phyloP scores from a whole-genome alignment of 441 rosid genomes.

The Iberis amara region DNA sequence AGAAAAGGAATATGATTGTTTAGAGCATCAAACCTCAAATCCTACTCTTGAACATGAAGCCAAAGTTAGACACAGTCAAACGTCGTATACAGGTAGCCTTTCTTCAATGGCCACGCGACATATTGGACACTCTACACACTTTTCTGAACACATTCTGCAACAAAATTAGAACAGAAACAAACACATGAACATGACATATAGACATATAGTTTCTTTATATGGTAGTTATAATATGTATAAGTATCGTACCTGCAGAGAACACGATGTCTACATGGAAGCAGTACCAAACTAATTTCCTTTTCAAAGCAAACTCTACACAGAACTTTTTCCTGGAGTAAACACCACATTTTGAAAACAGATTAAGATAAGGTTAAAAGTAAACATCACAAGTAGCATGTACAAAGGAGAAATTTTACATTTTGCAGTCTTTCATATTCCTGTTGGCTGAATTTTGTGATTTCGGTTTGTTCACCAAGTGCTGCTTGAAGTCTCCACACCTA shows the following conservation, averaged over 20 bases:
- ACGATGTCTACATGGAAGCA: constrained; percentile 94
- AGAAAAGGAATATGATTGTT: constrained; percentile 17
- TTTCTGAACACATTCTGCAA: constrained; percentile 79
- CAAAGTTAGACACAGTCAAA: constrained; percentile 41
- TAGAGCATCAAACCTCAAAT: constrained; percentile 28
- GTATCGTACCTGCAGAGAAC: constrained; percentile 71
- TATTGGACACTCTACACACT: constrained; percentile 85
- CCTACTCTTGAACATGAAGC: constrained; percentile 19
- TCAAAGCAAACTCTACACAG: constrained; percentile 92
- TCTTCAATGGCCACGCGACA: constrained; percentile 72
- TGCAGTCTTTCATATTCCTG: constrained; percentile 94
- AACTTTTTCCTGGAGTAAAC: constrained; percentile 76
- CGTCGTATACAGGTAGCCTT: constrained; percentile 85
- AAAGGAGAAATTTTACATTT: no score
- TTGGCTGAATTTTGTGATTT: constrained; percentile 84
- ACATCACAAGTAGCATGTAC: no score
- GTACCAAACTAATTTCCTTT: constrained; percentile 75
- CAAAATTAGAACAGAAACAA: constrained; percentile 5
- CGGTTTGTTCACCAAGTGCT: constrained; percentile 94
- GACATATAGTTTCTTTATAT: no score
- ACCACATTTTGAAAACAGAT: constrained; percentile 7
- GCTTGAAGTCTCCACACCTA: constrained; percentile 99
- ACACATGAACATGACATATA: constrained; percentile 8
- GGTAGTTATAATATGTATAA: no score
- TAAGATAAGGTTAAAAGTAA: constrained; percentile 1